A percentile compares a stretch with the other conserved stretches of the same genome.
phyloP scores from a whole-genome alignment of 192 early-diverging fungal genomes.

The Polychytrium aggregatum region DNA sequence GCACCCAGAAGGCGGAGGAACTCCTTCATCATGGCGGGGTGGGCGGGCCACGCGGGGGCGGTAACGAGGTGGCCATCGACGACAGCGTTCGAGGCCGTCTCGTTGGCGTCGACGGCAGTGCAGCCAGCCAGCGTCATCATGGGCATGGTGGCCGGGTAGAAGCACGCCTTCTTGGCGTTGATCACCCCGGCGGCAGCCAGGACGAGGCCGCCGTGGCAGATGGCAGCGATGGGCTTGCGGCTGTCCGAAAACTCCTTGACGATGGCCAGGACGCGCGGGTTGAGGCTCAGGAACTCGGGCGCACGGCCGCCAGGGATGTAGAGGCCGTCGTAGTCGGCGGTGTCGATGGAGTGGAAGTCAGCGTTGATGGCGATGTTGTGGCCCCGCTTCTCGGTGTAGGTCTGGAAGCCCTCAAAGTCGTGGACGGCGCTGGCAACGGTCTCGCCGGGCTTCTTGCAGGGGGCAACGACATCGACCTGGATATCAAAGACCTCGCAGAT shows the following conservation, averaged over 20 bases:
- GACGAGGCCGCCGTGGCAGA: constrained; percentile 34
- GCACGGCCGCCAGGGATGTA: constrained; percentile 37
- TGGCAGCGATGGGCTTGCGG: constrained; percentile 37
- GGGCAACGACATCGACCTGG: constrained; percentile 38
- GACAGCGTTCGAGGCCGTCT: too few relatives aligned
- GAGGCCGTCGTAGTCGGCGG: constrained; percentile 38
- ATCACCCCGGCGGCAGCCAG: too few relatives aligned
- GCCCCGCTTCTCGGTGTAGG: constrained; percentile 35
- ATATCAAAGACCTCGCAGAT: constrained; percentile 33
- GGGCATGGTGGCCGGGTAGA: too few relatives aligned
- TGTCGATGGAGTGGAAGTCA: constrained; percentile 27
- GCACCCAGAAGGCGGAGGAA: too few relatives aligned
- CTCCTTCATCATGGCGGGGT: too few relatives aligned
- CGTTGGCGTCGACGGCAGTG: too few relatives aligned
- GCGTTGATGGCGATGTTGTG: constrained; percentile 31
- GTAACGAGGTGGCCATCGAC: too few relatives aligned
- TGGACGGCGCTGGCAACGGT: constrained; percentile 33
- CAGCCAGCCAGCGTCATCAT: too few relatives aligned
- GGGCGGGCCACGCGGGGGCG: too few relatives aligned
- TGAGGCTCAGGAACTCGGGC: constrained; percentile 43
- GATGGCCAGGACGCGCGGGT: constrained; percentile 33
- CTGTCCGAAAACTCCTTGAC: constrained; percentile 31
- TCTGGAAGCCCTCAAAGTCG: constrained; percentile 35
- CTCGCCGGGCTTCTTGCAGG: constrained; percentile 39
- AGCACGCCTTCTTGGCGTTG: too few relatives aligned